Base-by-base conservation (phyloP, 164 flowering plant species). In the Cinnamomum micranthum region DNA sequence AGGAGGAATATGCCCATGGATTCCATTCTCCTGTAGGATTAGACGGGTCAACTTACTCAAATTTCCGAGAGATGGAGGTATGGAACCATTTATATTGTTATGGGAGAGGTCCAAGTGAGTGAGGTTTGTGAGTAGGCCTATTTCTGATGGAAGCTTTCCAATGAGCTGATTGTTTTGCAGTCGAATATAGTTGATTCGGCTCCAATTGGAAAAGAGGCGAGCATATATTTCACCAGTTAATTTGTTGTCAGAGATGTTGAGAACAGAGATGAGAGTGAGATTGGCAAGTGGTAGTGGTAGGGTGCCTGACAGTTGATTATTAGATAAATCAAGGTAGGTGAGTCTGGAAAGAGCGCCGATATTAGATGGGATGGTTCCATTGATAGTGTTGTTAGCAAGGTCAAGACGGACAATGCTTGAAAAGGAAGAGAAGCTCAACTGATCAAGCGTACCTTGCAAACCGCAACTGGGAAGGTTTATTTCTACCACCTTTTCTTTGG, bases 271-370 rank as follows among this genome's bases (percentile, higher is more conserved):
- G 20, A 71, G 64, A 58, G 81, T 80, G 50, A 79, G 74, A 70
- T 82, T 79, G 11, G 78, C 70, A 4, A 82, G 74, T 5, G 84
- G 75, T 60, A 77, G 66, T n/a, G 84, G 84, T 4, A 82, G 25
- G 1, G 72, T 12, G 4, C 83, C 78, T 13, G 68, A 65, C 20
- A 73, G 73, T 14, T 55, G 63, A 71, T 71, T 71, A 7, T 10
- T 6, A 28, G 73, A 71, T 20, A 71, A 27, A 58, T 52, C 73
- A 19, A 71, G 73, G 25, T 23, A 52, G 17, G 6, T 2, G 6
- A 71, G 65, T 52, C 25, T 71, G 4, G 33, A 24, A 27, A 71
- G 73, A 41, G 13, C 9, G 2, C 64, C 24, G 47, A 71, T 52
- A 4, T 15, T 33, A 4, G 68, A 0, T 1, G 85, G 85, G 17